Evolutionary conservation across 352 stramenopile genomes (phyloP), one percentile per base, ranked within the genome.

Genomic region (Salisapilia sapeloensis): DNA sequence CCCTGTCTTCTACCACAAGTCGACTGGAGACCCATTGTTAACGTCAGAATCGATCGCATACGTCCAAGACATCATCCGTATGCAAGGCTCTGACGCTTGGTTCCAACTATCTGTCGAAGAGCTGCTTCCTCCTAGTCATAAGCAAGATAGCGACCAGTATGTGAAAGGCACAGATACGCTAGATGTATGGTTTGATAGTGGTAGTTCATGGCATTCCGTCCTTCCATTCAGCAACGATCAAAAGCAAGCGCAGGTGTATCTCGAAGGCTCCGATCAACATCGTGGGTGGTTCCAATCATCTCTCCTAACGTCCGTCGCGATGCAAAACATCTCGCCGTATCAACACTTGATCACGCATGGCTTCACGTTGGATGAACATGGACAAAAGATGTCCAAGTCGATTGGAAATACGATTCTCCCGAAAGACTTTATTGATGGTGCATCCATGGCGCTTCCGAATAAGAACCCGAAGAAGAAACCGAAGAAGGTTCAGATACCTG

Each of bases 131-230:
- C 44, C 53, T 9, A 40, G 31, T 4, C 50, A 90, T 45, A 45
- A 78, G 15, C 50, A 49, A 19, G 47, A 89, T 19, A 81, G 86
- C 4, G 58, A 84, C 33, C 75, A 96, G 42, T 97, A 90, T 54
- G 72, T 76, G 12, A 96, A 96, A 50, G 92, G 94, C 18, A 96
- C 62, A 12, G 95, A 99, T 53, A 99, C 95, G 3, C 82, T 99
- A 48, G 95, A 99, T 57, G 95, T 99, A 22, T 99, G 95, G 95
- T 98, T 99, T 50, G 95, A 99, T 63, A 97, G 83, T 26, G 82
- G 81, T 22, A 83, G 63, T 21, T 82, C 58, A 33, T 87, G 75
- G 75, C 50, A 83, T 35, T 44, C 66, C 0, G 69, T 86, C 13
- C 47, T 86, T 6, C 52, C 61, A 15, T 66, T 75, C 16, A 41